Percentiles rank a stretch among this genome's conserved stretches.
These are phyloP conservation scores for Diophrys sp. DNA, from an alignment of 73 alveolate species.

Conservation along the genomic window DNA sequence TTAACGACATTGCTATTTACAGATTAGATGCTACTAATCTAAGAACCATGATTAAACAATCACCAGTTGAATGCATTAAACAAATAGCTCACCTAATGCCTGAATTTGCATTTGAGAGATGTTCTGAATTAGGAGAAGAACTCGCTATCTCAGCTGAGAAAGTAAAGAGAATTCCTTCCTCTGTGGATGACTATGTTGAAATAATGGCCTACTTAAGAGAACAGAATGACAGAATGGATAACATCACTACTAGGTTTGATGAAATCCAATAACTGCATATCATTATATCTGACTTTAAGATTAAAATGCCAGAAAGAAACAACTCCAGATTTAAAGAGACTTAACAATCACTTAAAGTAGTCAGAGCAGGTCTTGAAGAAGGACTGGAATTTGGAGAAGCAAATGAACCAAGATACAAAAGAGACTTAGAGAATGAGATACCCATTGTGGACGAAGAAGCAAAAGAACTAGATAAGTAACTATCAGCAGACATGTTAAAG, in stretches of 20 bases:
- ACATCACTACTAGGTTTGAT: conserved; percentile 51
- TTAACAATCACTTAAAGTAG: conserved; percentile 31
- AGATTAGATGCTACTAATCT: conserved; percentile 60
- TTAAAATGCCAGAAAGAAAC: conserved; percentile 65
- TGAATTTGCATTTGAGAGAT: conserved; percentile 42
- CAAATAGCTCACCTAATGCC: conserved; percentile 48
- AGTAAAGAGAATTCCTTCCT: conserved; percentile 54
- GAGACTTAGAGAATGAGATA: conserved; percentile 45
- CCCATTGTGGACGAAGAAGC: too few relatives aligned
- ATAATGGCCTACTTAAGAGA: conserved; percentile 59
- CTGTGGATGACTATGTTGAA: conserved; percentile 71
- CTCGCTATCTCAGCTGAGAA: conserved; percentile 45
- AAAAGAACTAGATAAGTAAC: too few relatives aligned
- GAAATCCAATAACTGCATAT: conserved; percentile 63
- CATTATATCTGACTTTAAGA: conserved; percentile 66
- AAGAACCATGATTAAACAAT: conserved; percentile 54
- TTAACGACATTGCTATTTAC: conserved; percentile 60
- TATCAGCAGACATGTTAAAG: conserved; percentile 50
- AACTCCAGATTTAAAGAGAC: conserved; percentile 73
- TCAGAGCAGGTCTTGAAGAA: conserved; percentile 70
- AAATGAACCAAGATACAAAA: conserved; percentile 68
- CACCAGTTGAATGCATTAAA: conserved; percentile 47
- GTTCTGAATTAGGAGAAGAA: conserved; percentile 20
- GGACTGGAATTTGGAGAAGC: conserved; percentile 75
- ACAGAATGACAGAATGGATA: conserved; percentile 56